Percentiles rank a stretch among this genome's conserved stretches.
phyloP scores from a whole-genome alignment of 2,329 filamentous ascomycete genomes.

The Sporothrix variecibatus region DNA sequence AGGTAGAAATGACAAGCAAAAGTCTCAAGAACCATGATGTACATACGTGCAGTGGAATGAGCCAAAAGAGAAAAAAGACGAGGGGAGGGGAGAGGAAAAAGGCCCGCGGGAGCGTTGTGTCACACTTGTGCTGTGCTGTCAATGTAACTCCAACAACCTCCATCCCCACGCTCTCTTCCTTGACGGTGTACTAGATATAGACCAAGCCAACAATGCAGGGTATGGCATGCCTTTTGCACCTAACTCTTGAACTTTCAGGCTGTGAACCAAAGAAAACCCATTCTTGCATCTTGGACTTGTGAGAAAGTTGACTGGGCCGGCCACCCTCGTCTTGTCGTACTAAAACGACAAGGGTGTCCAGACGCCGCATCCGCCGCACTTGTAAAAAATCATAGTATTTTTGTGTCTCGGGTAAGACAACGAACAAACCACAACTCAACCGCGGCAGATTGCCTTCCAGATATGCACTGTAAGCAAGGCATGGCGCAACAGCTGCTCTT shows the following conservation, averaged over 20 bases:
- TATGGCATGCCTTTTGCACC: background rate
- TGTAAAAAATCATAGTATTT: background rate
- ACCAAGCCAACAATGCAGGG: background rate
- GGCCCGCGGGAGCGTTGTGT: background rate
- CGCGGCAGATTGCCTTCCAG: background rate
- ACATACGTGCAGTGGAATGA: background rate
- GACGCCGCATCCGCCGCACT: background rate
- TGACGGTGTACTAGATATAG: background rate
- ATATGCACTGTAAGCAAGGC: background rate
- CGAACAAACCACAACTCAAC: background rate
- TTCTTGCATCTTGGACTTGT: background rate
- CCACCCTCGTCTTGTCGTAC: background rate
- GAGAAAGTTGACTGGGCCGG: background rate
- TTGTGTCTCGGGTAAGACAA: background rate
- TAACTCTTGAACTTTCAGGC: background rate
- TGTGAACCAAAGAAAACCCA: background rate
- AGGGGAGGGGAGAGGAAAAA: background rate
- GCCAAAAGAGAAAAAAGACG: background rate
- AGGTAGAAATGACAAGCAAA: background rate
- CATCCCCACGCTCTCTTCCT: background rate
- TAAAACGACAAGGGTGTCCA: background rate
- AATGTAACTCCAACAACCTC: constrained; percentile 3
- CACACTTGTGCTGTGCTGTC: background rate
- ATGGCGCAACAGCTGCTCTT: background rate
- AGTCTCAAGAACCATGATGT: background rate